Conservation (phyloP, 768 basidiomycete genomes). For the Xerocomellus amylosporus region DNA sequence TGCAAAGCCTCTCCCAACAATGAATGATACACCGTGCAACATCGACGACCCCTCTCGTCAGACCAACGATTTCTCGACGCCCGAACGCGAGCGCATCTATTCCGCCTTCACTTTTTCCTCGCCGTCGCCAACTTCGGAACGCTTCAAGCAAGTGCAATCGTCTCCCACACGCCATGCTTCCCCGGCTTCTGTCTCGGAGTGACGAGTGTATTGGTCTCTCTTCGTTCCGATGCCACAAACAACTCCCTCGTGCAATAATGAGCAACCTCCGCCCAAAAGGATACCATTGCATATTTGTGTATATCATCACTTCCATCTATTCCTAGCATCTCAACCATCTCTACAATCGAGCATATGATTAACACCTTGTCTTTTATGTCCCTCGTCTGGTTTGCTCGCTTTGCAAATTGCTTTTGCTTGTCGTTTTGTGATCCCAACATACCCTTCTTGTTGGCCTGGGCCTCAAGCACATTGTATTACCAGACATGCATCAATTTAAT, state of each 20-base stretch:
- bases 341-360: slow-evolving; percentile 26
- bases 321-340: slow-evolving; percentile 29
- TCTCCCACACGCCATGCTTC: slow-evolving; percentile 29
- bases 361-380: slow-evolving; percentile 20
- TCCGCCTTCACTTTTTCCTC: slow-evolving; percentile 77
- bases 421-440: slow-evolving; percentile 29
- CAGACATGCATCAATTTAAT: slow-evolving; percentile 33
- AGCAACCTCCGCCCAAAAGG: slow-evolving; percentile 14
- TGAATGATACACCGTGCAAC: slow-evolving; percentile 27
- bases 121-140: slow-evolving; percentile 60
- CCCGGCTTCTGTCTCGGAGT: slow-evolving; percentile 20
- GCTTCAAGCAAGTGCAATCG: slow-evolving; percentile 45
- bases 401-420: slow-evolving; percentile 20
- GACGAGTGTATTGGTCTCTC: slow-evolving; percentile 1
- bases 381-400: slow-evolving; percentile 28
- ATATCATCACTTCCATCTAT: slow-evolving; percentile 35
- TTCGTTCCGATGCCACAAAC: background rate
- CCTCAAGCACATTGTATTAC: slow-evolving; percentile 34
- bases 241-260: slow-evolving; percentile 4
- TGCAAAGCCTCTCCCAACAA: slow-evolving; percentile 29
- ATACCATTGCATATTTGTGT: slow-evolving; percentile 34
- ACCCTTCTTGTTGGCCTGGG: slow-evolving; percentile 23
- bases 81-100: slow-evolving; percentile 70
- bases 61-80: slow-evolving; percentile 66
- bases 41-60: slow-evolving; percentile 59